A percentile compares a stretch with the other conserved stretches of the same genome.
Conservation (phyloP, 805 yeast species). For the Grigorovia jiainica region DNA sequence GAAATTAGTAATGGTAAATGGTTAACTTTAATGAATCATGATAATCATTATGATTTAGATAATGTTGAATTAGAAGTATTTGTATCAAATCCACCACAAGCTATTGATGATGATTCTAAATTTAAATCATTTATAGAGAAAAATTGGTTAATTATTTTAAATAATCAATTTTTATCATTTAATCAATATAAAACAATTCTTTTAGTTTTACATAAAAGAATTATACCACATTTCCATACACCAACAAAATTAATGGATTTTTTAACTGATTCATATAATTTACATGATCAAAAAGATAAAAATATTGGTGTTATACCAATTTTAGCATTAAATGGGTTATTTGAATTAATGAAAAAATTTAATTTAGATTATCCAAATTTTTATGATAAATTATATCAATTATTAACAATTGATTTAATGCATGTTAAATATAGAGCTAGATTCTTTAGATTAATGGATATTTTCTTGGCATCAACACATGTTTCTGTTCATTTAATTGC, state of each 20-base stretch:
- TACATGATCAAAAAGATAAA: conserved; percentile 19
- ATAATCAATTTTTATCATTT: conserved; percentile 34
- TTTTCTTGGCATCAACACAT: conserved; percentile 81
- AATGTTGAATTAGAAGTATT: conserved; percentile 31
- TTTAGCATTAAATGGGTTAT: conserved; percentile 77
- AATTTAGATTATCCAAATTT: conserved; percentile 91
- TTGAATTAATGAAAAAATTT: conserved; percentile 69
- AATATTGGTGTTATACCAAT: conserved; percentile 54
- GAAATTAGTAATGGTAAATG: conserved; percentile 29
- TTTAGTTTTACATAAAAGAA: conserved; percentile 66
- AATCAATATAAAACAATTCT: conserved; percentile 63
- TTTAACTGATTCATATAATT: conserved; percentile 72
- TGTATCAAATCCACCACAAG: conserved; percentile 39
- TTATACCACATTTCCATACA: conserved; percentile 69
- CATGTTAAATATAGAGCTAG: conserved; percentile 77
- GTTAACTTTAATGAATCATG: conserved; percentile 31
- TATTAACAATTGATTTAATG: conserved; percentile 65
- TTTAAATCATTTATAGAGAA: conserved; percentile 63
- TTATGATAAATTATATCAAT: conserved; percentile 68
- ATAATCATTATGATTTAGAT: conserved; percentile 25
- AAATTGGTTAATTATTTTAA: conserved; percentile 51
- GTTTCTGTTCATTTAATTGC: conserved; percentile 76
- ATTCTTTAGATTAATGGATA: conserved; percentile 76
- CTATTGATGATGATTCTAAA: conserved; percentile 31
- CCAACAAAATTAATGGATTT: conserved; percentile 90